Percentiles rank a stretch among this genome's conserved stretches.
Evolutionary conservation across 345 rosid genomes (phyloP).

Genomic region (Mallotus nudiflorus): DNA sequence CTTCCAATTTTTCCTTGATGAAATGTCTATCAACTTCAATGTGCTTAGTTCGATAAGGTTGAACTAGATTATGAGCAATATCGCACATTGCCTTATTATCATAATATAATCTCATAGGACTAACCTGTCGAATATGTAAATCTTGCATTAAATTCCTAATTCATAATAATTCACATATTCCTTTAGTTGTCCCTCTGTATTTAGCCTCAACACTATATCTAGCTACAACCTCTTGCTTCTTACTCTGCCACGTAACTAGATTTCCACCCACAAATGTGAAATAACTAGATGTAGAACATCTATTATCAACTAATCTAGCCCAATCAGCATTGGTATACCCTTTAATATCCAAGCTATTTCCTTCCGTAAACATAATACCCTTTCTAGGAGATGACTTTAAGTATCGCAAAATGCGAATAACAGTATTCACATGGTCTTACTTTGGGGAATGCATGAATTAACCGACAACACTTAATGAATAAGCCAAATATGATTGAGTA

Average conservation of each 20-base stretch:
- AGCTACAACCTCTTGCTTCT: too few relatives aligned
- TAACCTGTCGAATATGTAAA: background rate
- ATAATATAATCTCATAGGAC: background rate
- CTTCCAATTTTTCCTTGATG: too few relatives aligned
- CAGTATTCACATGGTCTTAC: too few relatives aligned
- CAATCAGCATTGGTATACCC: background rate
- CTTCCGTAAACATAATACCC: too few relatives aligned
- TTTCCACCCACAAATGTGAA: too few relatives aligned
- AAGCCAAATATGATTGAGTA: too few relatives aligned
- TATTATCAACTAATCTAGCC: background rate
- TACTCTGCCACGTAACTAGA: background rate
- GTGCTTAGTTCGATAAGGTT: background rate
- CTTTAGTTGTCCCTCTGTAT: background rate
- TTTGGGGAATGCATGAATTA: too few relatives aligned
- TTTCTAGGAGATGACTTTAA: too few relatives aligned
- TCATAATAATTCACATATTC: too few relatives aligned
- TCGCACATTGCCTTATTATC: background rate
- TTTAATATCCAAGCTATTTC: background rate
- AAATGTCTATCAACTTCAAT: background rate
- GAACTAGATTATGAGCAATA: background rate
- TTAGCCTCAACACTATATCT: background rate
- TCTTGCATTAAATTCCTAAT: background rate
- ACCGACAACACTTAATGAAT: too few relatives aligned
- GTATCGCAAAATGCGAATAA: too few relatives aligned
- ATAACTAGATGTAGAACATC: too few relatives aligned